Base-by-base conservation (phyloP, 768 basidiomycete species). In the Rhizopogon vulgaris region DNA sequence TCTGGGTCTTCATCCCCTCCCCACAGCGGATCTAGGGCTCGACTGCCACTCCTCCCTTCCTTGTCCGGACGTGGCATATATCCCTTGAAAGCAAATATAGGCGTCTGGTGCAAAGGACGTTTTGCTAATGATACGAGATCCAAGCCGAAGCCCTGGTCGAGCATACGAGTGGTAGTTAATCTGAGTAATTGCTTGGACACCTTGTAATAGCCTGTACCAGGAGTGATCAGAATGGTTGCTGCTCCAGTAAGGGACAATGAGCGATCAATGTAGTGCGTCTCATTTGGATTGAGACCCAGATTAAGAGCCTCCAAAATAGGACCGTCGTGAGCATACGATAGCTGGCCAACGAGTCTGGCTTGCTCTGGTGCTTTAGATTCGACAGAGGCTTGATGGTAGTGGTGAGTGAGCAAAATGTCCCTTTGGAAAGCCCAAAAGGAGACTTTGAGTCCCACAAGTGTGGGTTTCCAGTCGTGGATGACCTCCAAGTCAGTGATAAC, bases 291-390 rank as follows among this genome's bases (percentile, higher is more conserved):
- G 14, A 97, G 78, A 0, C 84, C 90, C 41, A 99, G 78, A 62
- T 98, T 98, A 48, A 98, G 76, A 1, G 93, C 92, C 68, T 98
- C 96, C 5, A 98, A 78, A n/a, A 98, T 76, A 38, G 94, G 94
- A 1, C 94, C 93, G 57, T 98, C 94, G 60, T 95, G 92, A 0
- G 96, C 95, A 64, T 79, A 84, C 0, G 88, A 90, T 28, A 94
- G 71, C 27, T 78, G 77, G 2, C 93, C 93, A 11, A 92, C 81
- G 12, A 94, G 75, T 14, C 88, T 81, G 41, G 78, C 79, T 34
- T 82, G 77, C 18, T 76, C 72, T 32, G 64, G 64, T 40, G 68
- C 71, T 14, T 64, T 65, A n/a, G 71, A 68, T 46, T 83, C 77
- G 51, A 77, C 63, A 12, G 74, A 71, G 11, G 85, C 81, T 46